Percentiles rank a stretch among this genome's conserved stretches.
These are phyloP conservation scores for Lepidium didymum DNA, from an alignment of 345 rosid species.

Conservation along the genomic window DNA sequence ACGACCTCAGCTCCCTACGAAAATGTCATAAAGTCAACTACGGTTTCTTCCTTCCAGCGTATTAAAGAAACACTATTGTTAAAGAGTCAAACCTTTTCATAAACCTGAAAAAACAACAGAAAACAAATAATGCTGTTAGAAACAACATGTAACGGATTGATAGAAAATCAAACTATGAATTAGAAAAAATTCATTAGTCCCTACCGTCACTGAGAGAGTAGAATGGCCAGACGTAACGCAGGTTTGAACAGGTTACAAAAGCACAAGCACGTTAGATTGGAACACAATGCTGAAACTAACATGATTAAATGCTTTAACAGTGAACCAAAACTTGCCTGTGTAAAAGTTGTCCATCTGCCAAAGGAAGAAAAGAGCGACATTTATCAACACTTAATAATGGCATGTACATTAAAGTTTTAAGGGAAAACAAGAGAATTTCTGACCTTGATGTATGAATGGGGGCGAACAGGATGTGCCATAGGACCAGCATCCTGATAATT, in stretches of 20 bases:
- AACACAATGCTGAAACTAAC: not conserved
- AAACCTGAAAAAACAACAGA: slow-evolving; percentile 53
- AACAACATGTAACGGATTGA: not conserved
- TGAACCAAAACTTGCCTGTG: slow-evolving; percentile 58
- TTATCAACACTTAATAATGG: slow-evolving; percentile 4
- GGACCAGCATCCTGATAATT: slow-evolving; percentile 88
- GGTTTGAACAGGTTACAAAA: slow-evolving; percentile 26
- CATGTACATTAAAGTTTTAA: not conserved
- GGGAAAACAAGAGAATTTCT: not conserved
- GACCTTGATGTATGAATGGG: slow-evolving; percentile 98
- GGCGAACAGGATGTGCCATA: slow-evolving; percentile 99
- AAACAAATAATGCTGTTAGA: slow-evolving; percentile 20
- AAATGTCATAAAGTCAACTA: slow-evolving; percentile 13
- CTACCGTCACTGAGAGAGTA: slow-evolving; percentile 76
- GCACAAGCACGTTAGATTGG: slow-evolving; percentile 21
- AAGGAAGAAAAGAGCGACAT: slow-evolving; percentile 6
- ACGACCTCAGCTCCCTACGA: slow-evolving; percentile 98
- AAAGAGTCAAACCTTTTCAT: slow-evolving; percentile 70
- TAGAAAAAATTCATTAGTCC: slow-evolving; percentile 7
- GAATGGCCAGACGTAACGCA: slow-evolving; percentile 25
- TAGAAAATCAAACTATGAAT: not conserved
- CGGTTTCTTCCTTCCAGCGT: not conserved
- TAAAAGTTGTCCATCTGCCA: slow-evolving; percentile 98
- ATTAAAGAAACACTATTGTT: not conserved
- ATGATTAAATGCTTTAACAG: not conserved